phyloP scores from a whole-genome alignment of 1,139 yeast species.

The Scheffersomyces insectosa region DNA sequence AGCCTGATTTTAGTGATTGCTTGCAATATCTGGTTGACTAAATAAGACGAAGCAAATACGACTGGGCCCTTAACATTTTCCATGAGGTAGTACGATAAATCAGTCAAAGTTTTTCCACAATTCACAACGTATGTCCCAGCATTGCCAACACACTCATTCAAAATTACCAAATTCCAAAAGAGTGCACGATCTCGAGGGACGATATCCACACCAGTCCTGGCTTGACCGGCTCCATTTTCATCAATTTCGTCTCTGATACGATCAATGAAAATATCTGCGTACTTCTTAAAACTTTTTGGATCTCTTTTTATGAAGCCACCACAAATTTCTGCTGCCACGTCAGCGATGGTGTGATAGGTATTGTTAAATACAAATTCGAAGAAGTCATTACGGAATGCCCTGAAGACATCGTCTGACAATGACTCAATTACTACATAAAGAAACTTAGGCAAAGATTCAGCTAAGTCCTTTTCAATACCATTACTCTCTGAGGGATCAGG shows the following conservation, averaged over 20 bases:
- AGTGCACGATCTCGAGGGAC: conserved; percentile 77
- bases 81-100: conserved; percentile 53
- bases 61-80: conserved; percentile 68
- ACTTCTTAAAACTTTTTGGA: conserved; percentile 46
- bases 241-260: conserved; percentile 67
- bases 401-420: conserved; percentile 63
- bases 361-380: conserved; percentile 59
- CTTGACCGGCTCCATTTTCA: conserved; percentile 84
- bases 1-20: conserved; percentile 63
- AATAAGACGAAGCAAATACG: conserved; percentile 48
- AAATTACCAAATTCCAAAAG: conserved; percentile 68
- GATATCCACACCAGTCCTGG: conserved; percentile 68
- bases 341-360: conserved; percentile 66
- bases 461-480: conserved; percentile 53
- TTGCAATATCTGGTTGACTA: conserved; percentile 67
- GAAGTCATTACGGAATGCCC: conserved; percentile 50
- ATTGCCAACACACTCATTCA: conserved; percentile 73
- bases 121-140: conserved; percentile 55
- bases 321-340: conserved; percentile 67
- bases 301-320: conserved; percentile 69
- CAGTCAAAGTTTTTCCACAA: conserved; percentile 47
- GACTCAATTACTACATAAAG: conserved; percentile 70
- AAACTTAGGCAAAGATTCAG: conserved; percentile 62
- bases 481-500: conserved; percentile 59
- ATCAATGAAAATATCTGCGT: conserved; percentile 47